Evolutionary conservation across 164 flowering plant genomes (phyloP), one percentile per base, ranked within the genome.

Genomic region (Saururus chinensis): DNA sequence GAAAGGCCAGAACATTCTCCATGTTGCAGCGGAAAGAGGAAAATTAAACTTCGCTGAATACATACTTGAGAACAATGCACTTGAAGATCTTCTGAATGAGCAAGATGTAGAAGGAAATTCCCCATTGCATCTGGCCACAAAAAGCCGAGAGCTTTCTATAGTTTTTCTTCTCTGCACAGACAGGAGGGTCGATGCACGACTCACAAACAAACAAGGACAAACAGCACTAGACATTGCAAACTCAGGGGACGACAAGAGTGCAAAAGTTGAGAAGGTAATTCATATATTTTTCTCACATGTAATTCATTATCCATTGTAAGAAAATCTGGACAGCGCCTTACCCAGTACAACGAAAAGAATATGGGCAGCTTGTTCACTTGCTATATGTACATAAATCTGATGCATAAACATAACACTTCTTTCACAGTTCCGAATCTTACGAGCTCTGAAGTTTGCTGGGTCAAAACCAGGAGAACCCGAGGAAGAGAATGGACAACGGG

Each of bases 111-210:
- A 59, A 0, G 61, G 61, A 14, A 40, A 59, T 23, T 35, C 61
- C 20, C 61, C 61, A 8, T n/a, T 59, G 24, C 61, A 59, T 59
- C 20, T 59, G 42, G 60, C 60, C 30, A n/a, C 26, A 19, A 57
- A 24, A 4, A 57, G 14, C 40, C 40, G 40, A 10, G 19, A 35
- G 12, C 40, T 22, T 24, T n/a, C 20, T 16, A 5, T 57, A 13
- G 40, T 57, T 4, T 57, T 16, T 19, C n/a, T 26, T 30, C 19
- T 35, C 5, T 25, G n/a, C 21, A 30, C 20, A 13, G 40, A 16
- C 19, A 25, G 40, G 19, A 30, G 60, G 19, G 60, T 57, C 40
- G 60, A 57, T 11, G n/a, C 11, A 35, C 17, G 26, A 19, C 40
- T 57, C 40, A 35, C 14, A 40, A 57, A 57, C 35, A 19, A 19